phyloP scores from a whole-genome alignment of 2,329 filamentous ascomycete species.

The Exophiala sp. region DNA sequence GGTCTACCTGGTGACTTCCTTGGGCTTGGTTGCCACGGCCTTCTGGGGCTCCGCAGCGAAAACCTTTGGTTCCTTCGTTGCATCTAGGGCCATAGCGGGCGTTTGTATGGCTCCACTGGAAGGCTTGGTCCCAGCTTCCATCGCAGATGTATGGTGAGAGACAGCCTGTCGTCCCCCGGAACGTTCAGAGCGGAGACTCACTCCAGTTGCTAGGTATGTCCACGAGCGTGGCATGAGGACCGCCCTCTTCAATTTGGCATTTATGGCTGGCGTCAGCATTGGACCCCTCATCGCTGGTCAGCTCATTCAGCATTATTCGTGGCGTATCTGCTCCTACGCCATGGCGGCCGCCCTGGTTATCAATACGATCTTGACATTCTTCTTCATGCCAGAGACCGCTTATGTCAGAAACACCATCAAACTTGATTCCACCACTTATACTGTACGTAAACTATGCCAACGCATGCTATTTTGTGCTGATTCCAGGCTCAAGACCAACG shows the following conservation, averaged over 20 bases:
- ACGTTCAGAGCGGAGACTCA: no score
- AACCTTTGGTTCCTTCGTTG: conserved; percentile 15
- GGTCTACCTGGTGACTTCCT: conserved; percentile 16
- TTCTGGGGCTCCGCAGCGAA: conserved; percentile 17
- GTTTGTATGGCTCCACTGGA: conserved; percentile 40
- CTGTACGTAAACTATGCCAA: conserved; percentile 25
- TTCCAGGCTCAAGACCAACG: conserved; percentile 16
- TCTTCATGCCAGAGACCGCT: conserved; percentile 45
- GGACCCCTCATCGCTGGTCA: conserved; percentile 39
- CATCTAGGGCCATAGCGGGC: conserved; percentile 20
- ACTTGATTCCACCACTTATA: conserved; percentile 35
- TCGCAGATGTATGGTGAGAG: conserved; percentile 42
- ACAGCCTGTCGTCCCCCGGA: no score
- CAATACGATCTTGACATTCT: conserved; percentile 37
- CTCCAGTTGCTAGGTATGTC: conserved; percentile 31
- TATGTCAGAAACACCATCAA: conserved; percentile 37
- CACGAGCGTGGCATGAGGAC: conserved; percentile 42
- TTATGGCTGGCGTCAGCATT: conserved; percentile 43
- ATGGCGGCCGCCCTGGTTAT: conserved; percentile 43
- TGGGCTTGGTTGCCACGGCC: conserved; percentile 14
- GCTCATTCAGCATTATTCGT: conserved; percentile 39
- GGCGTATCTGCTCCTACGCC: conserved; percentile 34
- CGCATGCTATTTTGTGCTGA: not conserved
- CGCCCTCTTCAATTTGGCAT: conserved; percentile 42
- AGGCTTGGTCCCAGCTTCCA: conserved; percentile 39